A percentile compares a stretch with the other conserved stretches of the same genome.
Evolutionary conservation across 345 rosid genomes (phyloP).

Genomic region (Pistacia vera): DNA sequence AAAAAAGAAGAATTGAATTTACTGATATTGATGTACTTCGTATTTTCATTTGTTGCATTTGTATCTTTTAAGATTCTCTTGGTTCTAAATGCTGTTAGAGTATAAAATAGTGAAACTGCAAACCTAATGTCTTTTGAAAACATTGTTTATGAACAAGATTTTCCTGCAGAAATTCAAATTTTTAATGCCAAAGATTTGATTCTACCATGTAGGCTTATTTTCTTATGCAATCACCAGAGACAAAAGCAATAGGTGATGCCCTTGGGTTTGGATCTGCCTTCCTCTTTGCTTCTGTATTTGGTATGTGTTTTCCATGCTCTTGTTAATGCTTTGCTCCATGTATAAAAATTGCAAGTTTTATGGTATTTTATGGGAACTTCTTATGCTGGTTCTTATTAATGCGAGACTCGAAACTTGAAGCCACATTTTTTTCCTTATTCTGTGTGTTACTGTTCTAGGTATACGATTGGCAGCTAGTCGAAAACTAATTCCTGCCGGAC

Average conservation of each 20-base stretch:
- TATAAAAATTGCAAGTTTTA: background rate
- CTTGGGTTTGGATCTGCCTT: slow-evolving; percentile 80
- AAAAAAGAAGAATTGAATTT: background rate
- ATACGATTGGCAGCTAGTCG: slow-evolving; percentile 69
- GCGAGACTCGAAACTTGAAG: background rate
- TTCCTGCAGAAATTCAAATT: background rate
- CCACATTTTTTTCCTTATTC: background rate
- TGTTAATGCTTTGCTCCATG: background rate
- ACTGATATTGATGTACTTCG: background rate
- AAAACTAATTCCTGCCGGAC: slow-evolving; percentile 70
- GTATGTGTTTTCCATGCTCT: slow-evolving; percentile 34
- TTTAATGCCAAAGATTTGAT: background rate
- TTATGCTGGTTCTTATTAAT: slow-evolving; percentile 1
- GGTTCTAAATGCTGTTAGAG: background rate
- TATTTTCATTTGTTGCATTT: background rate
- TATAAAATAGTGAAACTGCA: background rate
- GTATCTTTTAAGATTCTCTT: background rate
- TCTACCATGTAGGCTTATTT: slow-evolving; percentile 50
- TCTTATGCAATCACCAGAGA: slow-evolving; percentile 71
- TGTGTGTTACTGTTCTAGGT: slow-evolving; percentile 43
- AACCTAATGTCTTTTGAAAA: background rate
- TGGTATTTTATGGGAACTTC: slow-evolving; percentile 3
- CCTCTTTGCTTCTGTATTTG: slow-evolving; percentile 73
- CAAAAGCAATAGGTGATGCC: slow-evolving; percentile 68
- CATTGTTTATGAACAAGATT: background rate